Conservation (phyloP, 2,329 filamentous ascomycete species). For the Epichloe glyceriae region DNA sequence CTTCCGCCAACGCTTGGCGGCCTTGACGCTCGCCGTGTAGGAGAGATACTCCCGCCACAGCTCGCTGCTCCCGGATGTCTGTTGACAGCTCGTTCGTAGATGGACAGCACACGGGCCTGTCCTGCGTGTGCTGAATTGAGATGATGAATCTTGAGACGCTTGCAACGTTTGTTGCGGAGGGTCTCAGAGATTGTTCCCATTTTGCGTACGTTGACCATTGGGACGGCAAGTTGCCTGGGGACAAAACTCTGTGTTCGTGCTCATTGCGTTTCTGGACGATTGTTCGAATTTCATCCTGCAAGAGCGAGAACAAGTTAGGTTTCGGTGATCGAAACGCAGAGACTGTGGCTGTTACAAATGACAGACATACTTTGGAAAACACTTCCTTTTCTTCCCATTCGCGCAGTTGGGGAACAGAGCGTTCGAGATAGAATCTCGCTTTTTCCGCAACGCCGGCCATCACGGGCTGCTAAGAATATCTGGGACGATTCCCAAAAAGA, state of each 20-base stretch:
- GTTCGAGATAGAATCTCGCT: slow-evolving; percentile 88
- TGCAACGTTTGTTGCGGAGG: slow-evolving; percentile 70
- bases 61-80: slow-evolving; percentile 67
- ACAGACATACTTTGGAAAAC: slow-evolving; percentile 55
- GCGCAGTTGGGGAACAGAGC: slow-evolving; percentile 79
- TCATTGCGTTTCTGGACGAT: slow-evolving; percentile 86
- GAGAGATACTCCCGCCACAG: slow-evolving; percentile 87
- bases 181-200: slow-evolving; percentile 56
- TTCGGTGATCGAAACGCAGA: neutral
- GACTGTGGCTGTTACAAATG: neutral
- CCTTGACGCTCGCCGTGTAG: slow-evolving; percentile 58
- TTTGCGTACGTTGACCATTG: slow-evolving; percentile 78
- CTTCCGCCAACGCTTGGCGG: slow-evolving; percentile 51
- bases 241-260: slow-evolving; percentile 83
- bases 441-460: slow-evolving; percentile 88
- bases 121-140: slow-evolving; percentile 54
- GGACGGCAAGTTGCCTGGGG: slow-evolving; percentile 59
- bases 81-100: slow-evolving; percentile 74
- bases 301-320: neutral
- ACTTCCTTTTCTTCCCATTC: slow-evolving; percentile 88
- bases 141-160: slow-evolving; percentile 62
- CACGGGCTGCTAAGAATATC: neutral
- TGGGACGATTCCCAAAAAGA: neutral
- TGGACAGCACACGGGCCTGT: slow-evolving; percentile 73
- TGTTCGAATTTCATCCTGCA: slow-evolving; percentile 75